Evolutionary conservation across 495 filamentous ascomycete genomes (phyloP).

Genomic region (Bathelium albidoporum): DNA sequence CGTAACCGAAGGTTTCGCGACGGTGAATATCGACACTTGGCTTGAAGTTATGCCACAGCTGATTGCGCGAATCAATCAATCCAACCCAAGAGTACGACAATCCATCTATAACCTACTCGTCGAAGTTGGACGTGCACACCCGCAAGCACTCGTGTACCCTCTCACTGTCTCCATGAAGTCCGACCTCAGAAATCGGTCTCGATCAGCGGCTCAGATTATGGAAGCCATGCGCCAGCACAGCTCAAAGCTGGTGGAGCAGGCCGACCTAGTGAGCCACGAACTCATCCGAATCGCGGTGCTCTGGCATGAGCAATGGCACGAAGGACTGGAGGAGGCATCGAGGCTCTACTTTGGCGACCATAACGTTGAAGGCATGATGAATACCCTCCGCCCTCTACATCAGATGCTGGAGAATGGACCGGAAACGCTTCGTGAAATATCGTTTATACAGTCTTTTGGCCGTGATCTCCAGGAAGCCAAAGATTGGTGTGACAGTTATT

Average conservation of each 20-base stretch:
- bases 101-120: conserved; percentile 83
- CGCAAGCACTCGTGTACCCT: conserved; percentile 98
- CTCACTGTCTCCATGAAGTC: conserved; percentile 98
- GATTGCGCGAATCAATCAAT: conserved; percentile 94
- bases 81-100: conserved; percentile 70
- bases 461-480: conserved; percentile 87
- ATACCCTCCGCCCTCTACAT: conserved; percentile 79
- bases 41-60: conserved; percentile 95
- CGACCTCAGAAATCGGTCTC: conserved; percentile 62
- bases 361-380: conserved; percentile 95
- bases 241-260: conserved; percentile 86
- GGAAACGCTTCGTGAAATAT: conserved; percentile 87
- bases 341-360: conserved; percentile 82
- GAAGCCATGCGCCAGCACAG: conserved; percentile 95
- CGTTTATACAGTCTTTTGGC: conserved; percentile 95
- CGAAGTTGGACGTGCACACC: conserved; percentile 87
- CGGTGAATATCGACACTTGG: conserved; percentile 95
- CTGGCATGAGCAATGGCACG: conserved; percentile 99
- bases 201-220: conserved; percentile 86
- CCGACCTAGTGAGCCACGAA: conserved; percentile 85
- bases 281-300: conserved; percentile 91
- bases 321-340: conserved; percentile 95
- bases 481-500: conserved; percentile 91
- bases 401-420: conserved; percentile 83
- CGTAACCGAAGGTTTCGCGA: conserved; percentile 79